A percentile compares a stretch with the other conserved stretches of the same genome.
These are phyloP conservation scores for Phanerochaete carnosa DNA, from an alignment of 768 basidiomycete species.

Conservation along the genomic window DNA sequence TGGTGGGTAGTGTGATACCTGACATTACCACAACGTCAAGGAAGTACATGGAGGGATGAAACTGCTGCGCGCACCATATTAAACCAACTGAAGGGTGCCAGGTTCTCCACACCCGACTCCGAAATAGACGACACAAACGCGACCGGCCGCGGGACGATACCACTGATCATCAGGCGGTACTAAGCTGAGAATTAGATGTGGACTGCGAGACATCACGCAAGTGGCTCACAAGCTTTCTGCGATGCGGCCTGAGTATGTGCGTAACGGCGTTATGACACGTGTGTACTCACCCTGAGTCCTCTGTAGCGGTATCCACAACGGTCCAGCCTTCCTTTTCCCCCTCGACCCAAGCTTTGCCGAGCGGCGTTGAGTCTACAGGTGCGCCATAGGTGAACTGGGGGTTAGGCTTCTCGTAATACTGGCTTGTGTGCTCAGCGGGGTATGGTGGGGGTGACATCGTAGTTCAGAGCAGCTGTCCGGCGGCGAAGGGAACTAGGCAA, in stretches of 20 bases:
- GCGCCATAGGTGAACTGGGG: slow-evolving; percentile 5
- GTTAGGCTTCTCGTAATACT: slow-evolving; percentile 1
- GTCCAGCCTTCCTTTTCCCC: slow-evolving; percentile 13
- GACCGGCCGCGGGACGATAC: slow-evolving; percentile 63
- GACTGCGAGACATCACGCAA: not conserved
- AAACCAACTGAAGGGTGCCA: slow-evolving; percentile 46
- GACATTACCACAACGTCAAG: not conserved
- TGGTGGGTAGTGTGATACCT: slow-evolving; percentile 66
- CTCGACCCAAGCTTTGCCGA: slow-evolving; percentile 2
- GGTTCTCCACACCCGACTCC: slow-evolving; percentile 48
- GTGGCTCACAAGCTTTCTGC: not conserved
- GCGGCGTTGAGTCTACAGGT: not conserved
- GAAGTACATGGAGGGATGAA: not conserved
- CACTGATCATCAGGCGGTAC: slow-evolving; percentile 54
- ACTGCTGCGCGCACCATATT: slow-evolving; percentile 10
- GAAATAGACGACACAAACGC: slow-evolving; percentile 63
- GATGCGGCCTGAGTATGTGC: not conserved
- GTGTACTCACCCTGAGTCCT: not conserved
- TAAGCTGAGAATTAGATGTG: not conserved
- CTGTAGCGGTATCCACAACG: slow-evolving; percentile 1
- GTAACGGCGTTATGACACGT: not conserved
- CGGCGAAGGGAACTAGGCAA: no score
- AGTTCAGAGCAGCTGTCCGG: not conserved
- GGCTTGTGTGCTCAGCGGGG: not conserved
- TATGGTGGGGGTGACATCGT: not conserved